Conservation (phyloP, 352 stramenopile genomes). For the Phytopythium oedochilum region DNA sequence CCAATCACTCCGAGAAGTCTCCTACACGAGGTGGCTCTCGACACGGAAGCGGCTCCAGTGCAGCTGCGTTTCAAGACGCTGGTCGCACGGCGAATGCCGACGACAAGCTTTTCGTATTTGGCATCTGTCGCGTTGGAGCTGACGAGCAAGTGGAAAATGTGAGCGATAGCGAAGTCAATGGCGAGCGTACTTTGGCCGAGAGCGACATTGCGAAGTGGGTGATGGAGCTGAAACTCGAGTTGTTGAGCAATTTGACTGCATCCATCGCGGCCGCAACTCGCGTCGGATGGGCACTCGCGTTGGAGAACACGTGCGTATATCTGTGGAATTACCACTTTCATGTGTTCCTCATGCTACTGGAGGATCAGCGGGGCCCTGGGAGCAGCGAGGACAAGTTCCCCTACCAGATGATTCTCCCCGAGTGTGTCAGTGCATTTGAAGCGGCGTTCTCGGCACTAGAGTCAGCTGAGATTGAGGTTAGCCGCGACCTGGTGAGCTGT, state of each 20-base stretch:
- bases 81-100: not conserved
- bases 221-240: conserved; percentile 33
- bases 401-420: conserved; percentile 42
- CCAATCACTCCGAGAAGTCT: not conserved
- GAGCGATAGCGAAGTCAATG: conserved; percentile 4
- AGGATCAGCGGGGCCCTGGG: conserved; percentile 5
- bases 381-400: conserved; percentile 9
- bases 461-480: conserved; percentile 9
- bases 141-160: not conserved
- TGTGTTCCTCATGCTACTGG: conserved; percentile 52
- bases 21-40: not conserved
- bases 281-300: conserved; percentile 52
- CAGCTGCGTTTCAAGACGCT: not conserved
- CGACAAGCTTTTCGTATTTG: conserved; percentile 22
- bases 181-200: not conserved
- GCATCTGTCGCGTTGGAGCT: conserved; percentile 17
- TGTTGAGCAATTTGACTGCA: conserved; percentile 32
- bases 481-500: conserved; percentile 45
- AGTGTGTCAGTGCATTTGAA: conserved; percentile 65
- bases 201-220: conserved; percentile 15
- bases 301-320: conserved; percentile 84
- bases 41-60: not conserved
- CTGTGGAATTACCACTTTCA: conserved; percentile 93
- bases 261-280: conserved; percentile 27
- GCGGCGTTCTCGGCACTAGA: conserved; percentile 43